A percentile compares a stretch with the other conserved stretches of the same genome.
phyloP scores from a whole-genome alignment of 176 grass and related monocot genomes.

The Paspalum vaginatum region DNA sequence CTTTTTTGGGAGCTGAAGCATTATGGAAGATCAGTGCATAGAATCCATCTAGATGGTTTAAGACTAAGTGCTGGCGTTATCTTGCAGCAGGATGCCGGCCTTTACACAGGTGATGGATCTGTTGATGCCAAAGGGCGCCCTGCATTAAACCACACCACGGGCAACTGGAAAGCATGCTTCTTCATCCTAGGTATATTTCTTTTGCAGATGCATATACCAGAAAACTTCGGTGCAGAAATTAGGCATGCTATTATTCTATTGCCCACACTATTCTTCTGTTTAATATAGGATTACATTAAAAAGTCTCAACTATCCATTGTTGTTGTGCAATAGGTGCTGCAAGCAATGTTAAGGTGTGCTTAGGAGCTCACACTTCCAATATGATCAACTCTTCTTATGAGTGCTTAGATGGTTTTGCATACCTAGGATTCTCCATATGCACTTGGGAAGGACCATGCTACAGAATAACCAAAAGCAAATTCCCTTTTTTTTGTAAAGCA shows the following conservation, averaged over 20 bases:
- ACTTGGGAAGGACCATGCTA: not conserved
- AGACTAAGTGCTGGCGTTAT: conserved; percentile 10
- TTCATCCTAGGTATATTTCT: conserved; percentile 55
- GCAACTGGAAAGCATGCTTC: conserved; percentile 61
- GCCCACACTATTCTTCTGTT: not conserved
- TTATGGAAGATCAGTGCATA: not conserved
- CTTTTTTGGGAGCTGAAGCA: not conserved
- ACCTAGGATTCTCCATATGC: not conserved
- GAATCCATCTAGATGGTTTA: not conserved
- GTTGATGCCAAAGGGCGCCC: conserved; percentile 54
- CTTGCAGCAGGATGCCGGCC: conserved; percentile 41
- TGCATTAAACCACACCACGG: conserved; percentile 50
- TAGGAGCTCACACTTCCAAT: not conserved
- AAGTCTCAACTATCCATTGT: not conserved
- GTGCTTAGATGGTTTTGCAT: not conserved
- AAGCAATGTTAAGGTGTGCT: not conserved
- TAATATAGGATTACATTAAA: not conserved
- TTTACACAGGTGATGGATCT: conserved; percentile 66
- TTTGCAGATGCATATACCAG: not conserved
- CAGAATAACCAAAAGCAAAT: conserved; percentile 4
- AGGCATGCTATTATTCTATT: not conserved
- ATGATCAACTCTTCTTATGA: not conserved
- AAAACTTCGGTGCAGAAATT: not conserved
- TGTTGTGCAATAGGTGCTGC: not conserved
- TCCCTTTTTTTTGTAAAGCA: not conserved